phyloP scores from a whole-genome alignment of 345 rosid species.

The Carallia pectinifolia region DNA sequence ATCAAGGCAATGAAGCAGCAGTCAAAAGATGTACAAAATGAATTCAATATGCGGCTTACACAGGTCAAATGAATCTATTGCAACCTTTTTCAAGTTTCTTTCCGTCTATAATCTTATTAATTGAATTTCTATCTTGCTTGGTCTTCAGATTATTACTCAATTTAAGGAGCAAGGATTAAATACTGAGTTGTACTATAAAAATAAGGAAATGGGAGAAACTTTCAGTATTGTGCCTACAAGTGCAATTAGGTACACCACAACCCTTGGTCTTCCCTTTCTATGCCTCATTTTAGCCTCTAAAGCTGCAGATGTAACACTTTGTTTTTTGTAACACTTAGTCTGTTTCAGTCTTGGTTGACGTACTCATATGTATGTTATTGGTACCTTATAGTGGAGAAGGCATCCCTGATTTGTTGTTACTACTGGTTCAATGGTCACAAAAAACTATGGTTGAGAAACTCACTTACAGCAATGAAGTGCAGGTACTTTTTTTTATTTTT shows the following conservation, averaged over 20 bases:
- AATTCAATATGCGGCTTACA: slow-evolving; percentile 67
- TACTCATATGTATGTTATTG: slow-evolving; percentile 20
- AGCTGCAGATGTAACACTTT: slow-evolving; percentile 12
- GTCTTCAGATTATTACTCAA: slow-evolving; percentile 59
- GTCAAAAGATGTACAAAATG: slow-evolving; percentile 56
- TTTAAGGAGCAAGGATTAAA: slow-evolving; percentile 91
- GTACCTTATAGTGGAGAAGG: slow-evolving; percentile 79
- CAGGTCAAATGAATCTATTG: slow-evolving; percentile 32
- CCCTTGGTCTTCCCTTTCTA: not conserved
- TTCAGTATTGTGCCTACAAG: slow-evolving; percentile 90
- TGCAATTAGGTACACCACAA: slow-evolving; percentile 65
- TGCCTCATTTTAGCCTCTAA: not conserved
- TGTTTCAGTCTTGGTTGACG: not conserved
- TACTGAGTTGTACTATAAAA: slow-evolving; percentile 83
- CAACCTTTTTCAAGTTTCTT: too few species aligned
- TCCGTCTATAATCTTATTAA: not conserved
- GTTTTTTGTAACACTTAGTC: too few species aligned
- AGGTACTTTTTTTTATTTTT: slow-evolving; percentile 40
- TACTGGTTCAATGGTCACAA: slow-evolving; percentile 89
- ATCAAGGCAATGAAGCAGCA: slow-evolving; percentile 65
- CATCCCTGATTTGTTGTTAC: slow-evolving; percentile 76
- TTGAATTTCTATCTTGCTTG: slow-evolving; percentile 2
- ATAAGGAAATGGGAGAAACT: slow-evolving; percentile 79
- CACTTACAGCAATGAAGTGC: slow-evolving; percentile 72
- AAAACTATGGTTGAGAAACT: slow-evolving; percentile 94